Evolutionary conservation across 345 rosid species (phyloP).

Genomic region (Melaleuca quinquenervia): DNA sequence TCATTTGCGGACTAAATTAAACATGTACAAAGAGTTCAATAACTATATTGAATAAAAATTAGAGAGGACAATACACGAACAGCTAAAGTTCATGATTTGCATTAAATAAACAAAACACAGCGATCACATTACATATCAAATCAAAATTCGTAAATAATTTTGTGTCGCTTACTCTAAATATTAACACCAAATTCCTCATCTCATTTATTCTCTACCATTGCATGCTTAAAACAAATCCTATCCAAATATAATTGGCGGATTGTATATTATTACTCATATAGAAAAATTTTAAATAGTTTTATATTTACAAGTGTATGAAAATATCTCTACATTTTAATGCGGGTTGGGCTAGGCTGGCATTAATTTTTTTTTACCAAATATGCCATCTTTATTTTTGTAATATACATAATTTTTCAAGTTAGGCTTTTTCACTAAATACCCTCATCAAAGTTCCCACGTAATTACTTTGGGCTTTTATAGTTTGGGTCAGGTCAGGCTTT

Average conservation of each 20-base stretch:
- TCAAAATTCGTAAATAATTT: too few relatives aligned
- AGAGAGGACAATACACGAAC: too few relatives aligned
- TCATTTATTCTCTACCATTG: background rate
- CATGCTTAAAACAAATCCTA: background rate
- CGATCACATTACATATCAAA: too few relatives aligned
- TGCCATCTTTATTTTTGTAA: background rate
- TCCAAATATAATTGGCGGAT: background rate
- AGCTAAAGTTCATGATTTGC: too few relatives aligned
- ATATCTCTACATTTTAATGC: background rate
- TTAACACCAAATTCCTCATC: too few relatives aligned
- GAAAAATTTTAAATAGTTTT: background rate
- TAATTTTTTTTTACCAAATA: background rate
- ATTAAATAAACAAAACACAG: too few relatives aligned
- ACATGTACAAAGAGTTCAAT: too few relatives aligned
- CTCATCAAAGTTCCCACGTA: background rate
- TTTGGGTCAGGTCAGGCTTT: background rate
- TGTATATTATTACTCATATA: background rate
- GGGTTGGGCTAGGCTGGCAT: background rate
- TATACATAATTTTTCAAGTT: background rate
- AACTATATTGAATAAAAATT: too few relatives aligned
- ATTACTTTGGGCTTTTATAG: background rate
- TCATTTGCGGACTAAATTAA: too few relatives aligned
- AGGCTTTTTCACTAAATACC: background rate
- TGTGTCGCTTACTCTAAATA: too few relatives aligned
- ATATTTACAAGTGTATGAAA: background rate